Evolutionary conservation across 306 rosid species (phyloP).

Genomic region (Acacia melanoxylon): DNA sequence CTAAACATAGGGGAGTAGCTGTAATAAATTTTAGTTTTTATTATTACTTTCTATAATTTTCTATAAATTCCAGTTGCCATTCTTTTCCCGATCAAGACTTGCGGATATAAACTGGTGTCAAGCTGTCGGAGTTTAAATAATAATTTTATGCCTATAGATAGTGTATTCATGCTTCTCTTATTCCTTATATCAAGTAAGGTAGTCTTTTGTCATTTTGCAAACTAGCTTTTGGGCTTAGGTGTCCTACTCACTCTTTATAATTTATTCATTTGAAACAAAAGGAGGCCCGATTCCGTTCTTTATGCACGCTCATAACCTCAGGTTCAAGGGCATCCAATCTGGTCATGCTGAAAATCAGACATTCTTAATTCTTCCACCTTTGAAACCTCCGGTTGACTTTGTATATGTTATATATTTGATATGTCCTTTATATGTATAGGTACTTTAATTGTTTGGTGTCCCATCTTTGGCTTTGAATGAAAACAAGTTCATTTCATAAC

Average conservation of each 20-base stretch:
- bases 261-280: background rate
- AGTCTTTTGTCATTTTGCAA: constrained; percentile 4
- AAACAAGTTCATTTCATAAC: background rate
- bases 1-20: background rate
- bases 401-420: background rate
- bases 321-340: background rate
- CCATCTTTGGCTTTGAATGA: constrained; percentile 4
- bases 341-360: background rate
- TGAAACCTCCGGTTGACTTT: constrained; percentile 6
- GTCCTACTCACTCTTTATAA: background rate
- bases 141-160: background rate
- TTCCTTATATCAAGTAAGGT: background rate
- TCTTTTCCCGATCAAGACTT: background rate
- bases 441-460: background rate
- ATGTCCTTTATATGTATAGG: background rate
- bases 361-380: background rate
- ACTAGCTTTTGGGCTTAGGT: background rate
- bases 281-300: background rate
- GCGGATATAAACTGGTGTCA: background rate
- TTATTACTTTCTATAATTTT: background rate
- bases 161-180: background rate
- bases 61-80: background rate
- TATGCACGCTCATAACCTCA: background rate
- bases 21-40: background rate
- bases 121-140: background rate